Base-by-base conservation (phyloP, 371 early-diverging fungal species). In the Actinomucor elegans region DNA sequence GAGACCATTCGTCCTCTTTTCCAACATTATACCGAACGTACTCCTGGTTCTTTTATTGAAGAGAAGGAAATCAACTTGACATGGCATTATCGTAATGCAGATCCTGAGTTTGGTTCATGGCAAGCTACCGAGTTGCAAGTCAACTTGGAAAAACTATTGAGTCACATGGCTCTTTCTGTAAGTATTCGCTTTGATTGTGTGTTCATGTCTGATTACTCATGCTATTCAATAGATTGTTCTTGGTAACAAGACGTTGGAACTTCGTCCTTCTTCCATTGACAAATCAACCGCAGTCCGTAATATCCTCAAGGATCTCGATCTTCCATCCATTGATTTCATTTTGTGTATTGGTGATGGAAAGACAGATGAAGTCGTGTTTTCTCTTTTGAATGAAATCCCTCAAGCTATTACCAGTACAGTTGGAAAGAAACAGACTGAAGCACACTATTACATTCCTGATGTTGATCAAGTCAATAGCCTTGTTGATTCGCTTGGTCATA, bases 381-480 rank as follows among this genome's bases (percentile, higher is more conserved):
- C 83, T 36, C 70, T 54, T 5, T 49, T 97, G 15, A 87, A 86
- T 26, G 81, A 84, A 56, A 78, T 81, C 17, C 75, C 80, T 1
- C 67, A 82, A 48, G 64, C 81, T 21, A 80, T 89, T 48, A 96
- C 95, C 11, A 81, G 89, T 46, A 98, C 97, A 0, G 97, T 98
- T 5, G 98, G 97, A 11, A 93, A 94, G 77, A 98, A 98, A 62
- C 90, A 90, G 66, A 95, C 98, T 0, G 94, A 94, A 57, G 97
- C 98, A 29, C 84, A 83, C 53, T 90, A 79, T 61, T 96, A 88
- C 57, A 79, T 96, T 43, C 89, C 91, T 5, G 74, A 73, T 56
- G 84, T 85, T 9, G 71, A 69, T 17, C 77, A 85, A 46, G 87
- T 89, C 11, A 80, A 81, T 51, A 73, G 60, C n/a, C 60, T 89